These are phyloP conservation scores for Lepidium africanum DNA, from an alignment of 345 rosid species.

Conservation along the genomic window DNA sequence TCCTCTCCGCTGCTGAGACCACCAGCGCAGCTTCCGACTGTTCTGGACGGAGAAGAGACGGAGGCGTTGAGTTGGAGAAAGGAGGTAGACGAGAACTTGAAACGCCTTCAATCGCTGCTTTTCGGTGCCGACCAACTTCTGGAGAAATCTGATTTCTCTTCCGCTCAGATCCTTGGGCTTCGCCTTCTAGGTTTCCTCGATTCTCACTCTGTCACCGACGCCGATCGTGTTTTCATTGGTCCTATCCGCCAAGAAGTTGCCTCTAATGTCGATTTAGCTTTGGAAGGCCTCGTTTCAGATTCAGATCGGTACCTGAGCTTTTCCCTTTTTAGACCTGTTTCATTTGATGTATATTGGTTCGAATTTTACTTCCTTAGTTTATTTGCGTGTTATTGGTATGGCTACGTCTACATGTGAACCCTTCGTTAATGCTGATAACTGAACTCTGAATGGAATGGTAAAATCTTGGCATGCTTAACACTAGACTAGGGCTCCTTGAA, in stretches of 20 bases:
- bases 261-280: constrained; percentile 54
- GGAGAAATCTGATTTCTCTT: constrained; percentile 57
- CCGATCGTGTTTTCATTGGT: constrained; percentile 47
- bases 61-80: constrained; percentile 49
- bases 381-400: not conserved
- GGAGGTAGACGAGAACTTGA: constrained; percentile 65
- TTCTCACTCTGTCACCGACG: constrained; percentile 50
- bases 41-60: constrained; percentile 30
- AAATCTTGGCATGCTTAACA: not conserved
- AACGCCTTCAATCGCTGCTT: constrained; percentile 77
- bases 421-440: not conserved
- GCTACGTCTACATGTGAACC: not conserved
- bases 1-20: constrained; percentile 28
- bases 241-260: constrained; percentile 66
- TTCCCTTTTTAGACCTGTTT: not conserved
- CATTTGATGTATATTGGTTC: not conserved
- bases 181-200: constrained; percentile 89
- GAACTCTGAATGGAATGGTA: not conserved
- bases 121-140: constrained; percentile 73
- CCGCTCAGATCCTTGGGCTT: constrained; percentile 68
- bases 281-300: constrained; percentile 50
- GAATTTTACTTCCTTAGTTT: not conserved
- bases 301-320: constrained; percentile 58
- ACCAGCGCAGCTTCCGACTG: constrained; percentile 8
- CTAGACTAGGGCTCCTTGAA: not conserved